A percentile compares a stretch with the other conserved stretches of the same genome.
These are phyloP conservation scores for Scedosporium aurantiacum DNA, from an alignment of 2,329 filamentous ascomycete species.

Conservation along the genomic window DNA sequence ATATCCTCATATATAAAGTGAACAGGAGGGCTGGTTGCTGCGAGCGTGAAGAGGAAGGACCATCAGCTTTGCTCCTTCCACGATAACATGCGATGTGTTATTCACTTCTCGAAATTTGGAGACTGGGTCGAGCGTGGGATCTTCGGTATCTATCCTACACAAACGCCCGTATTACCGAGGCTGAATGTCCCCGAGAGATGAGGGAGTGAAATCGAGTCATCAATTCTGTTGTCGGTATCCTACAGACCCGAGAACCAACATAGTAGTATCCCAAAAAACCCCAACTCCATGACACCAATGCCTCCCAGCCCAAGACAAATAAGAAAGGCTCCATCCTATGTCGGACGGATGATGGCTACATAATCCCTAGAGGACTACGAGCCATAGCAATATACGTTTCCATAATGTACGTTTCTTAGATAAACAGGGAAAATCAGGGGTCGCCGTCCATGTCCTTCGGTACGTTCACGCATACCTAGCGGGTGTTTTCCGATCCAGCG, in stretches of 20 bases:
- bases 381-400: background rate
- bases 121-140: too few relatives aligned
- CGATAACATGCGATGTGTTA: too few relatives aligned
- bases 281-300: background rate
- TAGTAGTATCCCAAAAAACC: background rate
- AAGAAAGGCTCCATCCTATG: background rate
- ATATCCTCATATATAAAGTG: too few relatives aligned
- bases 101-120: too few relatives aligned
- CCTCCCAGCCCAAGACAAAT: background rate
- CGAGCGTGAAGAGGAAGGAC: too few relatives aligned
- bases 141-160: too few relatives aligned
- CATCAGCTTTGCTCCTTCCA: too few relatives aligned
- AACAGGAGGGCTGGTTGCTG: too few relatives aligned
- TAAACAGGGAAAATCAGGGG: background rate
- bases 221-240: background rate
- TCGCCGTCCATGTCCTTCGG: background rate
- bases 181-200: background rate
- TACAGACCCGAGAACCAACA: background rate
- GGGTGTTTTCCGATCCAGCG: conserved; percentile 39
- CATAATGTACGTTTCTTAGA: background rate
- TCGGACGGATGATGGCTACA: background rate
- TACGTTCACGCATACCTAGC: background rate
- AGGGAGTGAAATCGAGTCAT: background rate
- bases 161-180: too few relatives aligned
- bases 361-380: background rate